Evolutionary conservation across 371 early-diverging fungal species (phyloP).

Genomic region (Parasitella parasitica): DNA sequence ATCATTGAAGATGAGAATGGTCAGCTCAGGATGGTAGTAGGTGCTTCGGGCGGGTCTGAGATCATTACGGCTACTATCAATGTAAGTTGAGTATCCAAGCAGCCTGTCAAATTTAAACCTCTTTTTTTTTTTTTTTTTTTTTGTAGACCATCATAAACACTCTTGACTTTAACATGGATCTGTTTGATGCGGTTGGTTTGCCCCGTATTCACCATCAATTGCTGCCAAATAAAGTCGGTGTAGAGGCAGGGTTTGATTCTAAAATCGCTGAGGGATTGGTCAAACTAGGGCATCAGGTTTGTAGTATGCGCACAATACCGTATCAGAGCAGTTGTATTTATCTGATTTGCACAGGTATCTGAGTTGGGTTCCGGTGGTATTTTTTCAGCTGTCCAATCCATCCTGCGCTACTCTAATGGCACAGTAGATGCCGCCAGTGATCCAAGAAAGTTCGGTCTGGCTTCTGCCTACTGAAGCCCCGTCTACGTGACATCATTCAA

Average conservation of each 20-base stretch:
- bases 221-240: conserved; percentile 68
- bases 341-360: background rate
- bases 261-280: background rate
- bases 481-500: conserved; percentile 1
- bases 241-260: conserved; percentile 26
- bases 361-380: background rate
- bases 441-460: conserved; percentile 37
- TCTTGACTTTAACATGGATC: conserved; percentile 65
- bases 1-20: conserved; percentile 75
- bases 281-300: background rate
- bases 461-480: conserved; percentile 23
- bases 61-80: conserved; percentile 88
- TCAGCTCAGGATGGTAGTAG: conserved; percentile 75
- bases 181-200: conserved; percentile 73
- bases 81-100: conserved; percentile 35
- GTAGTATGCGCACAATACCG: background rate
- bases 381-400: conserved; percentile 30
- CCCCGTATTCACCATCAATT: conserved; percentile 96
- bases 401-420: conserved; percentile 27
- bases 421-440: conserved; percentile 38
- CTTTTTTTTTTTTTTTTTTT: background rate
- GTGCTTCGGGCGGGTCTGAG: conserved; percentile 95
- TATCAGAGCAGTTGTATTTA: background rate
- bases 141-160: conserved; percentile 71
- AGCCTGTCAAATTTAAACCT: too few species aligned